Percentiles rank a stretch among this genome's conserved stretches.
These are phyloP conservation scores for Vitellaria paradoxa DNA, from an alignment of 179 eudicot genomes.

Conservation along the genomic window DNA sequence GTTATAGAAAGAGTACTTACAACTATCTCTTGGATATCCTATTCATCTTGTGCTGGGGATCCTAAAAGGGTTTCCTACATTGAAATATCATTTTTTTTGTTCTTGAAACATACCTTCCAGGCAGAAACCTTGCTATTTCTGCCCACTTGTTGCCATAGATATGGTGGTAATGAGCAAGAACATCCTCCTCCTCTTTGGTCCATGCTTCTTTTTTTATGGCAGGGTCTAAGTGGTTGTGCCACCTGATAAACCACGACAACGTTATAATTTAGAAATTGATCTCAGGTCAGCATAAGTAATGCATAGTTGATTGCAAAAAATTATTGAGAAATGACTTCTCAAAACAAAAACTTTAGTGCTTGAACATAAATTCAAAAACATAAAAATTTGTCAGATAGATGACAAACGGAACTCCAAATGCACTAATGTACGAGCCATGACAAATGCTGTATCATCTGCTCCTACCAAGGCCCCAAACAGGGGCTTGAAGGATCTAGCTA, in stretches of 20 bases:
- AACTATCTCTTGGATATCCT: neutral
- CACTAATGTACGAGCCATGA: neutral
- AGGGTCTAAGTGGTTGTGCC: conserved; percentile 70
- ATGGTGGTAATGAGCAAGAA: conserved; percentile 38
- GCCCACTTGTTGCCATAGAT: conserved; percentile 71
- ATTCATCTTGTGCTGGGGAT: neutral
- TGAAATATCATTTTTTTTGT: neutral
- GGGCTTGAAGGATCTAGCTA: neutral
- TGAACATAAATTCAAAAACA: neutral
- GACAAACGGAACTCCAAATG: neutral
- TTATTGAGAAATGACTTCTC: neutral
- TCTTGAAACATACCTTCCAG: conserved; percentile 47
- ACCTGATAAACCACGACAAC: conserved; percentile 31
- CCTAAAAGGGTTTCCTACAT: neutral
- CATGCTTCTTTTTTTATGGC: conserved; percentile 57
- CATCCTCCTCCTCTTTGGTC: conserved; percentile 52
- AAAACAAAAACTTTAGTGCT: too few species aligned
- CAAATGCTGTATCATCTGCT: neutral
- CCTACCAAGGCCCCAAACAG: neutral
- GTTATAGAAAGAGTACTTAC: neutral
- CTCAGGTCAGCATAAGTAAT: too few species aligned
- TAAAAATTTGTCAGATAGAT: neutral
- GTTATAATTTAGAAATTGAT: neutral
- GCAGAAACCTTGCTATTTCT: conserved; percentile 52
- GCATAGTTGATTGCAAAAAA: too few species aligned